Base-by-base conservation (phyloP, 169 alveolate genomes). In the Fabrea salina region DNA sequence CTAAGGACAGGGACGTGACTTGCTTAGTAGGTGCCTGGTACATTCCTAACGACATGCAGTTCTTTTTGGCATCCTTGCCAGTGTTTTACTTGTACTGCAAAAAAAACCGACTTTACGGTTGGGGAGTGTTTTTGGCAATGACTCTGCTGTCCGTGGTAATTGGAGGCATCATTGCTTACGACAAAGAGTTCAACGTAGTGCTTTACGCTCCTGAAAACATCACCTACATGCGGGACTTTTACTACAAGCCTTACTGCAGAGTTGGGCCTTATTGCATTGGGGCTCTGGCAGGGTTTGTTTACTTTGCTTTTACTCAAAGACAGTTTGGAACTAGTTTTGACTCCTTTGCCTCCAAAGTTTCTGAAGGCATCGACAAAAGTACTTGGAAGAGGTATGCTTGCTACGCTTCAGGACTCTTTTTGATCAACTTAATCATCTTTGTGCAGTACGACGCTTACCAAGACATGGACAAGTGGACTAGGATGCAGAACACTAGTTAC, bases 11-110 rank as follows among this genome's bases (percentile, higher is more conserved):
- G 44, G 40, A 30, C 35, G 43, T 56, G 30, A 37, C 22, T 35
- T 84, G 89, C 40, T 32, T 80, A n/a, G 80, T 68, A 25, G 44
- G 79, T 41, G 53, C 58, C 1, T 84, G 87, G 84, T 84, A 84
- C 25, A 25, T 80, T 5, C 75, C 87, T n/a, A 84, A 80, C 47
- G 89, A 84, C 50, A 53, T 84, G 79, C 89, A 84, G 67, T 80
- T 80, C 41, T 84, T 79, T 40, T 11, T 79, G 4, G 6, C 80
- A 3, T 44, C 82, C 50, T 74, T 79, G 11, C 22, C 33, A 16
- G 30, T 56, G 11, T 2, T 56, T 25, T 25, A 56, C 67, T 35
- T 56, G 16, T 56, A 56, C 27, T 11, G n/a, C 16, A 56, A 56
- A 19, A 56, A n/a, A 56, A 56, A 35, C 4, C 16, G 67, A 16